These are phyloP conservation scores for Pseudocercospora macadamiae DNA, from an alignment of 2,329 filamentous ascomycete genomes.

Conservation along the genomic window DNA sequence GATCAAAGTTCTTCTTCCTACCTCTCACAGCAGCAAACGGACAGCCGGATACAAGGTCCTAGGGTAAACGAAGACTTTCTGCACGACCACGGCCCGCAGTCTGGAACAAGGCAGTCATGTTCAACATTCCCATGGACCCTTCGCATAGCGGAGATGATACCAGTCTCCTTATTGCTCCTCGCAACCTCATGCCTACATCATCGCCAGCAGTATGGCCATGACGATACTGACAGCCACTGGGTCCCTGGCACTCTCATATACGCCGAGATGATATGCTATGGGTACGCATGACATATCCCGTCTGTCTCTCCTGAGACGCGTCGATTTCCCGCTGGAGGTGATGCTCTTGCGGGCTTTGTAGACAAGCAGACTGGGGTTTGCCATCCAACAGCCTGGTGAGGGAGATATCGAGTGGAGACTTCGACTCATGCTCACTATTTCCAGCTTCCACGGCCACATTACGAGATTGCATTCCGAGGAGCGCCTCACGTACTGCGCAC, in stretches of 20 bases:
- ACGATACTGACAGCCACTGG: background rate
- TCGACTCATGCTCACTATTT: background rate
- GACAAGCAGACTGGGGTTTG: background rate
- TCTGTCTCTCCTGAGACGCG: background rate
- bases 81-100: background rate
- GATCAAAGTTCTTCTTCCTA: background rate
- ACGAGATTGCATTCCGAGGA: background rate
- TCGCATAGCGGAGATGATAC: constrained; percentile 1
- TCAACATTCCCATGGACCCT: background rate
- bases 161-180: background rate
- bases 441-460: background rate
- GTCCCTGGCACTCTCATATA: background rate
- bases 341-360: background rate
- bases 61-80: background rate
- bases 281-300: constrained; percentile 6
- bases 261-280: constrained; percentile 16
- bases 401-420: background rate
- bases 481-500: background rate
- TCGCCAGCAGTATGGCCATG: background rate
- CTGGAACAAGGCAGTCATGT: background rate
- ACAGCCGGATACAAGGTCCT: background rate
- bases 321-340: background rate
- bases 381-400: background rate
- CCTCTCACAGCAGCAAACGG: background rate
- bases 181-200: background rate